Evolutionary conservation across 2,329 filamentous ascomycete species (phyloP).

Genomic region (Fusarium floridanum): DNA sequence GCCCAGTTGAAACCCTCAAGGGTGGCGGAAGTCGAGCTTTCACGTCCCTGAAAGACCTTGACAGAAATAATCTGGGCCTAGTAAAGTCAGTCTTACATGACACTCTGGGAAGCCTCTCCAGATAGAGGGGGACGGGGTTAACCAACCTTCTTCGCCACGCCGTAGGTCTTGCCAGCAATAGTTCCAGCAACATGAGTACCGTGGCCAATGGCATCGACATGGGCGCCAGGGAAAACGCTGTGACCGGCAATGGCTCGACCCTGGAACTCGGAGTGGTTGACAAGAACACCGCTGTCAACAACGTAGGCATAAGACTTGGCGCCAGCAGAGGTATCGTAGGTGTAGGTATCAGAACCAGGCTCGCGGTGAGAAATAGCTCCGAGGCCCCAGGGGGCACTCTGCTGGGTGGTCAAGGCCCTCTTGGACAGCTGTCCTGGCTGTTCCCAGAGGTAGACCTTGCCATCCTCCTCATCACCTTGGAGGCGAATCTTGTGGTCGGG

Average conservation of each 20-base stretch:
- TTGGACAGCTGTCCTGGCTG: not conserved
- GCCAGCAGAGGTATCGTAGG: slow-evolving; percentile 29
- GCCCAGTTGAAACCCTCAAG: slow-evolving; percentile 54
- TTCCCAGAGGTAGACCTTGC: slow-evolving; percentile 9
- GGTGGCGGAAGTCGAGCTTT: slow-evolving; percentile 40
- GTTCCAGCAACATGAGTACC: slow-evolving; percentile 17
- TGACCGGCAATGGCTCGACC: slow-evolving; percentile 21
- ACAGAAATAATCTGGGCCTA: slow-evolving; percentile 56
- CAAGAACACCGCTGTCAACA: slow-evolving; percentile 23
- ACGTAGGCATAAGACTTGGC: slow-evolving; percentile 30
- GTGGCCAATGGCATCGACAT: slow-evolving; percentile 22
- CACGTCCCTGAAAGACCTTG: slow-evolving; percentile 54
- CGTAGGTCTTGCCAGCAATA: slow-evolving; percentile 40
- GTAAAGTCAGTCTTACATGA: not conserved
- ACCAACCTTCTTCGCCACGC: slow-evolving; percentile 51
- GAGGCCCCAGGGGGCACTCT: slow-evolving; percentile 23
- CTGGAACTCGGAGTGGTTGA: slow-evolving; percentile 27
- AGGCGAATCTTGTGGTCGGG: slow-evolving; percentile 17
- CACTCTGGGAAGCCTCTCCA: too few relatives aligned
- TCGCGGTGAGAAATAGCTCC: slow-evolving; percentile 27
- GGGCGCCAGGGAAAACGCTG: slow-evolving; percentile 14
- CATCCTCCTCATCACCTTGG: not conserved
- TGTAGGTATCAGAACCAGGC: slow-evolving; percentile 20
- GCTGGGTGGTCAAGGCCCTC: not conserved
- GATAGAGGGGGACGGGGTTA: too few relatives aligned